Evolutionary conservation across 306 rosid genomes (phyloP).

Genomic region (Argentina anserina): DNA sequence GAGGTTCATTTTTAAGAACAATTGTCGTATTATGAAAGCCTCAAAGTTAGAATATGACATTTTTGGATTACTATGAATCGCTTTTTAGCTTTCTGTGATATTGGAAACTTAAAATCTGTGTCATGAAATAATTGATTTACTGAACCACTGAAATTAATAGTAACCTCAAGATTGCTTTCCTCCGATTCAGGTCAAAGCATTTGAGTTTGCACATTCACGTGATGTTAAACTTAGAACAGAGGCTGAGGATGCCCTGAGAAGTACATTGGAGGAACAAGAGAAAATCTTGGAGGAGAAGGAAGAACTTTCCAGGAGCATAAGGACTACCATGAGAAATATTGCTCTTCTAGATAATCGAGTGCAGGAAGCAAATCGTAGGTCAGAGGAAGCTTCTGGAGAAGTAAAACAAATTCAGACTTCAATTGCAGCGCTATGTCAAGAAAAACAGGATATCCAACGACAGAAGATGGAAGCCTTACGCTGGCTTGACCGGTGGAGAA

Average conservation of each 20-base stretch:
- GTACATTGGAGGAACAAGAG: conserved; percentile 48
- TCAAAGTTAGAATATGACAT: conserved; percentile 1
- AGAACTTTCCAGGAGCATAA: conserved; percentile 38
- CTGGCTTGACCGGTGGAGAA: conserved; percentile 79
- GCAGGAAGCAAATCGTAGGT: conserved; percentile 56
- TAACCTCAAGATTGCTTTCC: conserved; percentile 8
- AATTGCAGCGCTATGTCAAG: conserved; percentile 53
- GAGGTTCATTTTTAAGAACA: conserved; percentile 1
- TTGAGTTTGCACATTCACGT: conserved; percentile 42
- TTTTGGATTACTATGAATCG: background rate
- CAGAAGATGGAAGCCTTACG: conserved; percentile 60
- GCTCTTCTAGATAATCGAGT: conserved; percentile 53
- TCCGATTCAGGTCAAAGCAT: conserved; percentile 44
- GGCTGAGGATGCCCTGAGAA: conserved; percentile 50
- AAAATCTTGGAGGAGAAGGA: conserved; percentile 50
- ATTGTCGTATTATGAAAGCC: background rate
- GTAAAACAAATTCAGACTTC: conserved; percentile 58
- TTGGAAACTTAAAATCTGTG: background rate
- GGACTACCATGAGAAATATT: conserved; percentile 55
- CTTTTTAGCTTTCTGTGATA: background rate
- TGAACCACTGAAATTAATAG: conserved; percentile 9
- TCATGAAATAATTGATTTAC: background rate
- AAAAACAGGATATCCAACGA: conserved; percentile 56
- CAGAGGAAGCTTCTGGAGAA: conserved; percentile 52
- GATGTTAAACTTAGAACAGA: conserved; percentile 56